Base-by-base conservation (phyloP, 2,329 filamentous ascomycete species). In the Leptosphaerulina australis region DNA sequence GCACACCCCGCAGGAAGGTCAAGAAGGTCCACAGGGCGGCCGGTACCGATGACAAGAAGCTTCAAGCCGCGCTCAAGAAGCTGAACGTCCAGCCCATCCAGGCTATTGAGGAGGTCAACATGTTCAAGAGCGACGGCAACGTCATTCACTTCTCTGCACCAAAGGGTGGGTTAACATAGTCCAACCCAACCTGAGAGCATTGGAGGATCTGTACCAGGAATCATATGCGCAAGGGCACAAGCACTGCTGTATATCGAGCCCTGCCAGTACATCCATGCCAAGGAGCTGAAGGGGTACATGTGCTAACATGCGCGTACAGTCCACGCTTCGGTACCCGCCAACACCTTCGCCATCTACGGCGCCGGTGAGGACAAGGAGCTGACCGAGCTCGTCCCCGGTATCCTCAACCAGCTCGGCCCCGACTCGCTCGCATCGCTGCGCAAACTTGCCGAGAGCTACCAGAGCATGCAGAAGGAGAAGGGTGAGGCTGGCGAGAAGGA, bases 81-180 rank as follows among this genome's bases (percentile, higher is more conserved):
- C 87, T 99, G 78, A 97, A 97, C 81, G 93, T 96, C 53, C 94
- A 99, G 86, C 94, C 94, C 72, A 97, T 99, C 80, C 92, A 96
- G 83, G 91, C 90, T 64, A 99, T 99, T 71, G 94, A 99, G 87
- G 94, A 99, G 84, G 94, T 99, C 77, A 99, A 99, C 88, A 99
- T 99, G 94, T 99, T 99, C 88, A 99, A 99, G 89, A 88, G 90
- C 76, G 94, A 99, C 76, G 94, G 94, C 78, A 99, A 99, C 79
- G 94, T 99, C 78, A 97, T 99, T 74, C 94, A 99, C 86, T 99
- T 99, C 77, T 88, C 91, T 70, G 90, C 90, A 73, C 94, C 94
- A 69, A 97, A 97, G 84, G 94, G 94, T 97, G 81, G 74, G 85
- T 68, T 35, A 33, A 36, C 20, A 25, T 35, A 22, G 26, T 26